phyloP scores from a whole-genome alignment of 2,329 filamentous ascomycete species.

The Bisporella sp. region DNA sequence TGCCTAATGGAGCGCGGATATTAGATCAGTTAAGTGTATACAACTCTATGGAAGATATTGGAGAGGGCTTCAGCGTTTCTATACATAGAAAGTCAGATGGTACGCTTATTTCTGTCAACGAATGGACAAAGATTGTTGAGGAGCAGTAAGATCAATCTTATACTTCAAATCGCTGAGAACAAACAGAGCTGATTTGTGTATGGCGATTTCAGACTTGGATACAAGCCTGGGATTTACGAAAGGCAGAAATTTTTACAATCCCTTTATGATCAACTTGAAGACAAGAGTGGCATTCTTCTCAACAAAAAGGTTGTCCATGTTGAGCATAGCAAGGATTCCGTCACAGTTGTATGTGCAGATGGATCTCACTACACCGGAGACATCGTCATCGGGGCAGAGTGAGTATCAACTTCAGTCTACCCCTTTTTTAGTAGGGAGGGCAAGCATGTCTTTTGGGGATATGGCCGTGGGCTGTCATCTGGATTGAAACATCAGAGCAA shows the following conservation, averaged over 20 bases:
- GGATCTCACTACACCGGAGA: background rate
- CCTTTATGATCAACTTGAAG: conserved; percentile 16
- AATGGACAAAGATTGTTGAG: conserved; percentile 13
- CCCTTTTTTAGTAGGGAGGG: no score
- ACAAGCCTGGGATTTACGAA: conserved; percentile 10
- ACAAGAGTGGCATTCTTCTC: conserved; percentile 8
- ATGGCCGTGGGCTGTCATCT: no score
- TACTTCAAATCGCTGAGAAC: background rate
- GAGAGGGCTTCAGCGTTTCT: conserved; percentile 5
- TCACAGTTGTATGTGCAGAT: background rate
- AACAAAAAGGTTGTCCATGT: conserved; percentile 13
- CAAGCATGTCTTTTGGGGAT: no score
- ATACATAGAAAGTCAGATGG: conserved; percentile 8
- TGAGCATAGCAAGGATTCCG: conserved; percentile 4
- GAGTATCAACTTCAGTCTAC: no score
- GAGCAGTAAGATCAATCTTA: conserved; percentile 5
- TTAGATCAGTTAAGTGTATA: conserved; percentile 41
- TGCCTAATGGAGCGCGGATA: conserved; percentile 36
- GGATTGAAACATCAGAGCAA: no score
- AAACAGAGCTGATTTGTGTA: conserved; percentile 2
- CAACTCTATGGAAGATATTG: conserved; percentile 7
- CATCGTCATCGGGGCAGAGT: background rate
- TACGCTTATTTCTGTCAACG: conserved; percentile 3
- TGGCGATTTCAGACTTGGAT: conserved; percentile 9
- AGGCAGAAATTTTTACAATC: conserved; percentile 11